phyloP scores from a whole-genome alignment of 352 stramenopile species.

The Phytopythium montanum region DNA sequence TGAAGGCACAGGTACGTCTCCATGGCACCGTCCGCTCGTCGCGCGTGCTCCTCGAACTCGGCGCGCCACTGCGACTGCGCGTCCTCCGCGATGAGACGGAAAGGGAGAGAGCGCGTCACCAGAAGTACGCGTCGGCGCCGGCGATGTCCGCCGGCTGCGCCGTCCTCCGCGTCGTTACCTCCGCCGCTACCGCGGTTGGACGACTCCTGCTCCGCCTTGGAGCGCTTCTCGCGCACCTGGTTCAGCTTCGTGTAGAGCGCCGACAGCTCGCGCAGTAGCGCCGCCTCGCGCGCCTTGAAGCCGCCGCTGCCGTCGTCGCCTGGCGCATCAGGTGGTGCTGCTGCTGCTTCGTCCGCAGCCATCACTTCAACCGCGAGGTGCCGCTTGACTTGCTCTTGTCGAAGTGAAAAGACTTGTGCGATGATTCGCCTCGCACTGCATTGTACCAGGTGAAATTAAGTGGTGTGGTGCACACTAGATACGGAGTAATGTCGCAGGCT shows the following conservation, averaged over 20 bases:
- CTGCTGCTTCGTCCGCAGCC: not conserved
- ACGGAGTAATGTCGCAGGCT: too few relatives aligned
- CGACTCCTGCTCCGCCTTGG: slow-evolving; percentile 60
- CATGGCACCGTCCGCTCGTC: slow-evolving; percentile 62
- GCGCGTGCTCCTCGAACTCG: slow-evolving; percentile 68
- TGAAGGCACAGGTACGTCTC: slow-evolving; percentile 78
- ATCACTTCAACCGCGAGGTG: not conserved
- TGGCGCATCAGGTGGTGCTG: too few relatives aligned
- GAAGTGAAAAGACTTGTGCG: too few relatives aligned
- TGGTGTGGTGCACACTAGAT: too few relatives aligned
- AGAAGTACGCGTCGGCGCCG: slow-evolving; percentile 61
- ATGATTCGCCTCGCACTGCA: too few relatives aligned
- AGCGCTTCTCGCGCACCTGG: slow-evolving; percentile 76
- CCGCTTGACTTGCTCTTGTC: too few relatives aligned
- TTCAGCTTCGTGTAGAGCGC: slow-evolving; percentile 81
- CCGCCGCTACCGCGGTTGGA: slow-evolving; percentile 20
- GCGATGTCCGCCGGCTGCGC: slow-evolving; percentile 21
- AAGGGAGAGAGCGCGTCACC: slow-evolving; percentile 73
- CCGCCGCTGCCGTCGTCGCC: slow-evolving; percentile 6
- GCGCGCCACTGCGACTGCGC: slow-evolving; percentile 79
- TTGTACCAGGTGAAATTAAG: too few relatives aligned
- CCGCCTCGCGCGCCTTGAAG: slow-evolving; percentile 72
- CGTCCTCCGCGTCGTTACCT: slow-evolving; percentile 18
- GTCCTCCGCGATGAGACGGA: slow-evolving; percentile 75
- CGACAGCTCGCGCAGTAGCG: slow-evolving; percentile 65